Evolutionary conservation across 257 asterid genomes (phyloP).

Genomic region (Henckelia pumila): DNA sequence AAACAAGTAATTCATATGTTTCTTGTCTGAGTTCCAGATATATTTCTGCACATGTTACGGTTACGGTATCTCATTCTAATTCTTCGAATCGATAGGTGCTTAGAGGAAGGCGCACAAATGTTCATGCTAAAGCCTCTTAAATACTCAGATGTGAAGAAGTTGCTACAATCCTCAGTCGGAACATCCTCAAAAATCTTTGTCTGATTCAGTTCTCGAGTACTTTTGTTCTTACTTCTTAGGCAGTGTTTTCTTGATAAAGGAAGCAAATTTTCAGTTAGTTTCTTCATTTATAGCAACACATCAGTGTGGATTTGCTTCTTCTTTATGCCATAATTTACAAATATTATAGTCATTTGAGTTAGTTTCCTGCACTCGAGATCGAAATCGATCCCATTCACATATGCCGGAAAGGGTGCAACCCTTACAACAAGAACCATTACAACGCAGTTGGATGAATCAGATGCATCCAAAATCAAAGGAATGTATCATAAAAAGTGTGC

Average conservation of each 20-base stretch:
- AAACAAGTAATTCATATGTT: constrained; percentile 33
- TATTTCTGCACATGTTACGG: not conserved
- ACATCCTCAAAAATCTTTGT: not conserved
- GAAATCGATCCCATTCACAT: no score
- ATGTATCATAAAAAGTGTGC: no score
- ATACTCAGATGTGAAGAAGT: constrained; percentile 51
- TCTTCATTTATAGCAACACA: not conserved
- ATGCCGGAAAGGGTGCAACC: no score
- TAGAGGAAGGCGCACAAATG: constrained; percentile 69
- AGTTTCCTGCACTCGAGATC: no score
- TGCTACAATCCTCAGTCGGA: constrained; percentile 33
- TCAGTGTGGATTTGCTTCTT: not conserved
- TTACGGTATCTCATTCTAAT: not conserved
- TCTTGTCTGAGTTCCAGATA: not conserved
- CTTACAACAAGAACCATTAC: no score
- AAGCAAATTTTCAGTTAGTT: not conserved
- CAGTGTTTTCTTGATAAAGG: not conserved
- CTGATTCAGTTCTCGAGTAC: not conserved
- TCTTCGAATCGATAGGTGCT: constrained; percentile 34
- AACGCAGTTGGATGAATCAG: no score
- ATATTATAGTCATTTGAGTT: no score
- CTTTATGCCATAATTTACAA: not conserved
- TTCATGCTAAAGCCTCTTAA: constrained; percentile 72
- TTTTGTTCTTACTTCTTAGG: not conserved
- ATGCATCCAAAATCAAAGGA: no score